Conservation (phyloP, 2,329 filamentous ascomycete genomes). For the Penicillium sp. region DNA sequence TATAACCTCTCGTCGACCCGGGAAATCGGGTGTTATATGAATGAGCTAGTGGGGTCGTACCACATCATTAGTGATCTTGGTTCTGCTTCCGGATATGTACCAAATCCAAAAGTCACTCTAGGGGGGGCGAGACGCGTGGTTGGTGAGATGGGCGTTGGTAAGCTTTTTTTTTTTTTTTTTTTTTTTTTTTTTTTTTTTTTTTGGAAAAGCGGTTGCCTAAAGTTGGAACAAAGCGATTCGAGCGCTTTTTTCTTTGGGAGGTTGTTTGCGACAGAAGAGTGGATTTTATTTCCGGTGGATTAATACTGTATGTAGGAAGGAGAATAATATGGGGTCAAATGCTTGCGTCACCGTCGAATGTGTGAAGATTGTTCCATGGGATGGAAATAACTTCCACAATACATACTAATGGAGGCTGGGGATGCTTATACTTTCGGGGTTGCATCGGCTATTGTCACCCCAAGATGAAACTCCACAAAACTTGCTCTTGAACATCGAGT, state of each 20-base stretch:
- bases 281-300: background rate
- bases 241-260: background rate
- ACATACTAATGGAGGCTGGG: too few species aligned
- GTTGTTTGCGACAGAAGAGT: background rate
- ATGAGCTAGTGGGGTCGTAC: background rate
- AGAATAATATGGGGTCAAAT: background rate
- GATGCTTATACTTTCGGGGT: background rate
- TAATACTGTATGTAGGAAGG: background rate
- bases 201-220: constrained; percentile 13
- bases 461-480: background rate
- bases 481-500: background rate
- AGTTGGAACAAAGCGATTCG: background rate
- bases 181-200: too few species aligned
- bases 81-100: background rate
- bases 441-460: background rate
- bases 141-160: background rate
- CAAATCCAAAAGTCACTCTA: background rate
- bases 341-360: background rate
- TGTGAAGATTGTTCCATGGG: background rate
- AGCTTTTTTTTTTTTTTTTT: too few species aligned
- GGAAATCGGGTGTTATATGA: constrained; percentile 3
- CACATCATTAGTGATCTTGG: background rate
- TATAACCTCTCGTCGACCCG: constrained; percentile 9
- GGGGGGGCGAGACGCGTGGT: constrained; percentile 1
- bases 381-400: background rate